Conservation (phyloP, 306 rosid species). For the Amphicarpaea edgeworthii region DNA sequence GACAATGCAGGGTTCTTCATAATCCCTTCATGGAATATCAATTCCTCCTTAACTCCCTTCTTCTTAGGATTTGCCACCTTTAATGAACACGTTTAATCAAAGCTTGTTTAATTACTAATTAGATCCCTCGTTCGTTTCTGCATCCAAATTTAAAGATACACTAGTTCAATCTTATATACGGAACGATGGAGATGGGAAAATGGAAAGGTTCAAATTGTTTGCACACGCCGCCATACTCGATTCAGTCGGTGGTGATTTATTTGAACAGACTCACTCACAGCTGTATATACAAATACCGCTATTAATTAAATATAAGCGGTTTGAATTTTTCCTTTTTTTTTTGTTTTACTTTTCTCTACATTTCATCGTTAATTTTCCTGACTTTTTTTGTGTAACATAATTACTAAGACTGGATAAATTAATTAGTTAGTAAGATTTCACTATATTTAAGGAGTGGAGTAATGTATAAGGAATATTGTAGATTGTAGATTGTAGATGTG, state of each 20-base stretch:
- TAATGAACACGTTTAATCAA: conserved; percentile 40
- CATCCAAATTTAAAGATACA: conserved; percentile 1
- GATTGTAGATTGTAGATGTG: too few species aligned
- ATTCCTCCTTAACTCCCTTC: conserved; percentile 9
- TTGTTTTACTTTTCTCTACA: too few species aligned
- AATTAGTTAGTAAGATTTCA: too few species aligned
- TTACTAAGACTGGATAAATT: too few species aligned
- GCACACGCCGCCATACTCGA: conserved; percentile 48
- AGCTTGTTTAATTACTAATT: not conserved
- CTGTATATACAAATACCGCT: not conserved
- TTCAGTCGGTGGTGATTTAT: conserved; percentile 49
- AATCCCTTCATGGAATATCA: conserved; percentile 21
- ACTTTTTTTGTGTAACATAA: too few species aligned
- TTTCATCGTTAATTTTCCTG: too few species aligned
- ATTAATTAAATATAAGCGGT: too few species aligned
- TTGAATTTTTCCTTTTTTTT: too few species aligned
- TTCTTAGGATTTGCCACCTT: conserved; percentile 56
- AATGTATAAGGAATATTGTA: too few species aligned
- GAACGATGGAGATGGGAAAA: conserved; percentile 24
- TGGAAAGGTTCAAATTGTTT: conserved; percentile 45
- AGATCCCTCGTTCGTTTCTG: not conserved
- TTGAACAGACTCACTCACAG: not conserved
- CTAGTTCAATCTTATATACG: not conserved
- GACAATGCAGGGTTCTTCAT: not conserved
- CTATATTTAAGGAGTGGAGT: not conserved